A percentile compares a stretch with the other conserved stretches of the same genome.
phyloP scores from a whole-genome alignment of 208 protist species.

The Crithidia bombi region DNA sequence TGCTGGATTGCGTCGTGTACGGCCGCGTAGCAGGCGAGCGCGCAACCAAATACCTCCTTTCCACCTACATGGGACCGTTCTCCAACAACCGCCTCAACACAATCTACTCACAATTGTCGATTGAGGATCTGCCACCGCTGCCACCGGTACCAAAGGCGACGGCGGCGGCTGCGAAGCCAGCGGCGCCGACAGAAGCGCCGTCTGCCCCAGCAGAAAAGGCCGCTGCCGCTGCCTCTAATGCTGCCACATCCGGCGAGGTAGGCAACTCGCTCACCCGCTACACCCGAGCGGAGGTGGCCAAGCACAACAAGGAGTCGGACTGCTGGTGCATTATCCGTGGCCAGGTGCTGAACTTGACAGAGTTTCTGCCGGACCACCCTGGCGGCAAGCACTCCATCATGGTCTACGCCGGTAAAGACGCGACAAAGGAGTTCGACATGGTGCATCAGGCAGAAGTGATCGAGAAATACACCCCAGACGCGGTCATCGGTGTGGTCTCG shows the following conservation, averaged over 20 bases:
- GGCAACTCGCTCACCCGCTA: conserved; percentile 33
- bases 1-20: conserved; percentile 97
- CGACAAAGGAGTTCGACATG: conserved; percentile 64
- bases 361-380: conserved; percentile 63
- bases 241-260: conserved; percentile 27
- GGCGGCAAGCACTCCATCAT: conserved; percentile 62
- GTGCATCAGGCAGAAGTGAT: conserved; percentile 54
- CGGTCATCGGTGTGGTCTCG: conserved; percentile 51
- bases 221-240: conserved; percentile 34
- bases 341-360: conserved; percentile 61
- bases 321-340: conserved; percentile 56
- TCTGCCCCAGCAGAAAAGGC: conserved; percentile 7
- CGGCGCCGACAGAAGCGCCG: conserved; percentile 45
- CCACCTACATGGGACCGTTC: conserved; percentile 50
- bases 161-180: conserved; percentile 27
- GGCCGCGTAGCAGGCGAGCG: conserved; percentile 76
- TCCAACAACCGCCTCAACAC: conserved; percentile 59
- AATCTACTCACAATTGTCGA: conserved; percentile 41
- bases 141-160: conserved; percentile 50
- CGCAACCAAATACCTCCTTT: conserved; percentile 60
- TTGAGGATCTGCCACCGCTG: conserved; percentile 50
- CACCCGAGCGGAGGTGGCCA: conserved; percentile 59
- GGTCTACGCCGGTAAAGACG: conserved; percentile 65
- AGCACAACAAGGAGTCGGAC: conserved; percentile 69
- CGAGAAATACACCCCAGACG: conserved; percentile 61